Evolutionary conservation across 2,329 filamentous ascomycete species (phyloP).

Genomic region (Phoma sp.): DNA sequence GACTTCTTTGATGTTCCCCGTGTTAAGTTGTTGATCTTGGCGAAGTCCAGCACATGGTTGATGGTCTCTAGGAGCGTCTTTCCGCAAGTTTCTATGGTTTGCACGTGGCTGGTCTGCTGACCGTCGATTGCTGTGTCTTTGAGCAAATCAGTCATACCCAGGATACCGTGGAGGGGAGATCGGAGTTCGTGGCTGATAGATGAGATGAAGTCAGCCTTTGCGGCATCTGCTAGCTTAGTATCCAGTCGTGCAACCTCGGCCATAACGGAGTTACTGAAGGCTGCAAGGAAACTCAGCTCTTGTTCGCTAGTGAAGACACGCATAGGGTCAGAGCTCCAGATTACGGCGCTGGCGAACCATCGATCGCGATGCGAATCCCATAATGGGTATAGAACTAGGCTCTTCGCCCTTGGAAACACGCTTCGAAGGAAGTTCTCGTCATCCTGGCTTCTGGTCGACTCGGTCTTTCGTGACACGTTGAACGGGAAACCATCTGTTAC

Average conservation of each 20-base stretch:
- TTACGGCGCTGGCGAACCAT: constrained; percentile 49
- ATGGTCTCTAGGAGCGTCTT: constrained; percentile 52
- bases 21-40: constrained; percentile 49
- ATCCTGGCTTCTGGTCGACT: constrained; percentile 41
- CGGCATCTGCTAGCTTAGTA: constrained; percentile 49
- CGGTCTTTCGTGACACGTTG: constrained; percentile 34
- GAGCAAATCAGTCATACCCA: constrained; percentile 53
- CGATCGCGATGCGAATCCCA: constrained; percentile 50
- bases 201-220: constrained; percentile 66
- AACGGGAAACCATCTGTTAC: constrained; percentile 31
- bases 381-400: constrained; percentile 49
- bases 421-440: constrained; percentile 44
- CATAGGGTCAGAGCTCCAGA: constrained; percentile 49
- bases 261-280: constrained; percentile 51
- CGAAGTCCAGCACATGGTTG: constrained; percentile 53
- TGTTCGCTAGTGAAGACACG: constrained; percentile 48
- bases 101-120: constrained; percentile 52
- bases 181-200: constrained; percentile 69
- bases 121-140: constrained; percentile 42
- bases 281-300: constrained; percentile 48
- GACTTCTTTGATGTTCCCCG: constrained; percentile 38
- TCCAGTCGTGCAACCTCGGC: constrained; percentile 49
- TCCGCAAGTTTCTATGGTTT: constrained; percentile 50
- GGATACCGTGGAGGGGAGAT: constrained; percentile 67
- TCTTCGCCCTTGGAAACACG: constrained; percentile 47